Base-by-base conservation (phyloP, 139 green algal genomes). In the Chlorella sp. region DNA sequence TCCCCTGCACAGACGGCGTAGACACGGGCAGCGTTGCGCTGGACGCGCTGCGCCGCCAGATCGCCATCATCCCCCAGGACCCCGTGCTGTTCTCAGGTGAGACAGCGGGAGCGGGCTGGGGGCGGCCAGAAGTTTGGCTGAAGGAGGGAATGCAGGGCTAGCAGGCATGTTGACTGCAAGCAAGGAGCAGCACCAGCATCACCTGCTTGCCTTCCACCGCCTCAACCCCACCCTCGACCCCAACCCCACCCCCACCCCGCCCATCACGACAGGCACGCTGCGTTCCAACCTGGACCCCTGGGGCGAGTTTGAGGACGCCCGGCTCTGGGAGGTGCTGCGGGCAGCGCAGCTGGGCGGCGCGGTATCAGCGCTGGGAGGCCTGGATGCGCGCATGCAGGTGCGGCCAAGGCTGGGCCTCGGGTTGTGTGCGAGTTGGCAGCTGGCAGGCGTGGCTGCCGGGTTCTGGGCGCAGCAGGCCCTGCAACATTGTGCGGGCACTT, bases 61-160 rank as follows among this genome's bases (percentile, higher is more conserved):
- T 98, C 58, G 92, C 95, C 56, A 95, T 98, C 88, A 98, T 98
- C 70, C 95, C 95, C 9, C 90, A 94, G 81, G 93, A 95, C 88
- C 94, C 93, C 0, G 91, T 96, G 77, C 88, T 97, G 22, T 97
- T 98, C 89, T 94, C 85, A 43, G 93, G 84, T 88, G 67, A 20
- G 58, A 34, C 51, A 30, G 9, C 24, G 34, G 67, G 67, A 11
- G 13, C 16, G 19, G 40, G 75, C 74, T 32, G 51, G 5, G 32
- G 51, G n/a, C n/a, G n/a, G n/a, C n/a, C n/a, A n/a, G n/a, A n/a
- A n/a, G n/a, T n/a, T n/a, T n/a, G n/a, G n/a, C n/a, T n/a, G n/a
- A n/a, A n/a, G n/a, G n/a, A n/a, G n/a, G n/a, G n/a, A n/a, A n/a
- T n/a, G n/a, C n/a, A n/a, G n/a, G n/a, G n/a, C n/a, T n/a, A n/a